Percentiles rank a stretch among this genome's conserved stretches.
phyloP scores from a whole-genome alignment of 176 grass and related monocot species.

The Raddia distichophylla region DNA sequence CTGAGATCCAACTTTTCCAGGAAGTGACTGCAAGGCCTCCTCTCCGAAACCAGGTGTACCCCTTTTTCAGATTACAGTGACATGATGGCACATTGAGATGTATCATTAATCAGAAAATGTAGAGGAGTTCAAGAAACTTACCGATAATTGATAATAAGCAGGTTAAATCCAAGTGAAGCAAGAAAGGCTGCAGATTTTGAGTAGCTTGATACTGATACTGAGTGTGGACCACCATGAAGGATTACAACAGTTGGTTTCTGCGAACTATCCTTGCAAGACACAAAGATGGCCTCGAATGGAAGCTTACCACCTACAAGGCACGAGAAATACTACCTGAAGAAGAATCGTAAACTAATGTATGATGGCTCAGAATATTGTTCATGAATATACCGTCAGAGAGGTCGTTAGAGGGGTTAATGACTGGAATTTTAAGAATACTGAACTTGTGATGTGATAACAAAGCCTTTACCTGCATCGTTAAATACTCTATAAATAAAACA shows the following conservation, averaged over 20 bases:
- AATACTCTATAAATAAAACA: conserved; percentile 1
- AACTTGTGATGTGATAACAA: conserved; percentile 60
- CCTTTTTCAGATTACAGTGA: conserved; percentile 35
- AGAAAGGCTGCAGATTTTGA: conserved; percentile 79
- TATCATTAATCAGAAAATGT: background rate
- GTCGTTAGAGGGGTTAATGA: conserved; percentile 51
- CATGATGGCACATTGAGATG: background rate
- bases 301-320: conserved; percentile 57
- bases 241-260: conserved; percentile 62
- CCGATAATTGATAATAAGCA: conserved; percentile 88
- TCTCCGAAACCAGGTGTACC: conserved; percentile 80
- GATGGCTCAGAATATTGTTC: background rate
- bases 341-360: background rate
- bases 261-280: conserved; percentile 58
- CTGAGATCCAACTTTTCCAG: conserved; percentile 86
- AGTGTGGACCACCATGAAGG: conserved; percentile 92
- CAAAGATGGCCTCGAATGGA: conserved; percentile 86
- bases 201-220: conserved; percentile 74
- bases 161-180: conserved; percentile 76
- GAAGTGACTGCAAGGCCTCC: conserved; percentile 94
- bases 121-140: conserved; percentile 30
- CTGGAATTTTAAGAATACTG: conserved; percentile 71
- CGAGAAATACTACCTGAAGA: background rate
- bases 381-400: conserved; percentile 56
- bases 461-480: conserved; percentile 50